Evolutionary conservation across 2,329 filamentous ascomycete species (phyloP), one percentile per base, ranked within the genome.

Genomic region (Xylogone sp.): DNA sequence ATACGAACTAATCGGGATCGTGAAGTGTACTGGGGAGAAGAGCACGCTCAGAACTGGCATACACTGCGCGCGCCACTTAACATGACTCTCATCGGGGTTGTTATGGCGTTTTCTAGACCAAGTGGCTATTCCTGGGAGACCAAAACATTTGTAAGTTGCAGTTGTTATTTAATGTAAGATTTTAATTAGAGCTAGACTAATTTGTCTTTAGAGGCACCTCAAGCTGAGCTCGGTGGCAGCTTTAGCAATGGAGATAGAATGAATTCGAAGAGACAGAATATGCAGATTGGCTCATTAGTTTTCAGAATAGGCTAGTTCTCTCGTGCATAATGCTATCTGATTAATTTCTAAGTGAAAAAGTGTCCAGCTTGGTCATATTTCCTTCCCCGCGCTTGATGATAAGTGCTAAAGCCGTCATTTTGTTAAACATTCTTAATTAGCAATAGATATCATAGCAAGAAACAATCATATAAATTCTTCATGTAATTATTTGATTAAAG

Each of bases 1-100:
- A 42, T 50, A 22, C 47, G 48, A 43, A 53, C 51, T 10, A 53
- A 53, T 48, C 43, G 48, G 12, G 43, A 22, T 9, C 29, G 51
- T 43, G 31, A 53, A 16, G 29, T 39, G 42, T 53, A 29, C 34
- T 53, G 44, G 29, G 47, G 31, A 1, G 42, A 45, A 34, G 7
- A 24, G 2, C 3, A 29, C 3, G 46, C 43, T n/a, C 9, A 8
- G 13, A 46, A 53, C 22, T 53, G 43, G 51, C 8, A 43, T 18
- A 42, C 19, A 10, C 29, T 53, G 13, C 34, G 31, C 9, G 27
- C 51, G 10, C 21, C 43, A 21, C 19, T 27, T n/a, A 39, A 31
- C 27, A 46, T 24, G 42, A 50, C 24, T 9, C 29, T 53, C 8
- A 39, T 53, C 16, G 51, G 51, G 12, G 19, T 53, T 10, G 42